Percentiles rank a stretch among this genome's conserved stretches.
Conservation (phyloP, 495 filamentous ascomycete species). For the Podospora fimiseda region DNA sequence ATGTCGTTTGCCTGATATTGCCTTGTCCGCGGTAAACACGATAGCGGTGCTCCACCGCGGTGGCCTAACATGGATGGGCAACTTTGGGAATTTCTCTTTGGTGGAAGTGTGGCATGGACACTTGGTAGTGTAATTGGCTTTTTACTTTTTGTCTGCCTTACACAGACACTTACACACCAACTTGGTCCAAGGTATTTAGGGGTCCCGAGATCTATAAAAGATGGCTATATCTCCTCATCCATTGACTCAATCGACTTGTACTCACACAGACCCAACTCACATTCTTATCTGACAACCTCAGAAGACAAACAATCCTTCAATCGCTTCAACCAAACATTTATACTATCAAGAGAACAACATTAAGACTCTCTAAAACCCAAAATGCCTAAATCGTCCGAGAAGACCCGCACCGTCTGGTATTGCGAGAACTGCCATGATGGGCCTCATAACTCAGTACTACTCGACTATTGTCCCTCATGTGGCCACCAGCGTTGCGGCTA, state of each 20-base stretch:
- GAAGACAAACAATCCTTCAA: no score
- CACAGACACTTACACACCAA: background rate
- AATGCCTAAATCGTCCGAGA: no score
- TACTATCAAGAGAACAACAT: background rate
- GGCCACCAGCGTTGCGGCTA: background rate
- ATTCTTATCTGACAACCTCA: no score
- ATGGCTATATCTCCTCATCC: background rate
- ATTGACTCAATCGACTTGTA: no score
- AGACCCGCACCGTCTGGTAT: slow-evolving; percentile 1
- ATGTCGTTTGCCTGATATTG: slow-evolving; percentile 3
- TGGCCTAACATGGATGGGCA: slow-evolving; percentile 5
- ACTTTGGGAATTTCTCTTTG: background rate
- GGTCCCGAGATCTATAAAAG: background rate
- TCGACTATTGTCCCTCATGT: background rate
- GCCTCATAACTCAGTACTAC: background rate
- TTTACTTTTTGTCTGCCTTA: background rate
- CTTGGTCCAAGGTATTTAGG: background rate
- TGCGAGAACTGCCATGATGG: slow-evolving; percentile 1
- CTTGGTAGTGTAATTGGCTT: background rate
- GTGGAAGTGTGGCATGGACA: background rate
- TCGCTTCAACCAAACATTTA: no score
- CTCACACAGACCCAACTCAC: no score
- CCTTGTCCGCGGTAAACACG: slow-evolving; percentile 2
- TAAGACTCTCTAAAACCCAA: no score
- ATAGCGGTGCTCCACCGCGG: slow-evolving; percentile 12